Evolutionary conservation across 306 rosid species (phyloP).

Genomic region (Corylus heterophylla): DNA sequence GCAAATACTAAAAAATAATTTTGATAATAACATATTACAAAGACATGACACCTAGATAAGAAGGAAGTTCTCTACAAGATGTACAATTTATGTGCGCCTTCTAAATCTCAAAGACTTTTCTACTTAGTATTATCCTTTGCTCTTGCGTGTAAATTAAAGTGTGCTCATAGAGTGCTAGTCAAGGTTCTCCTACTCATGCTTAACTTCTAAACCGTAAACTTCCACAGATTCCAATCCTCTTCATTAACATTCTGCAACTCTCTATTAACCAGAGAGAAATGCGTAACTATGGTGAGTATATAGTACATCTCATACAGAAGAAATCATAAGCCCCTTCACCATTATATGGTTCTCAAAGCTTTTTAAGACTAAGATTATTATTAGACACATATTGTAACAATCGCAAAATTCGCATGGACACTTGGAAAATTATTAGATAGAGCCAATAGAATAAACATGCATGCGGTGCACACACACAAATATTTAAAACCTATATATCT

Average conservation of each 20-base stretch:
- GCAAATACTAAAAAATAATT: constrained; percentile 12
- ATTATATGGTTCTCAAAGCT: neutral
- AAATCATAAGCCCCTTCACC: neutral
- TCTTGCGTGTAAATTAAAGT: neutral
- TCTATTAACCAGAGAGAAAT: neutral
- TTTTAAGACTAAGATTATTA: neutral
- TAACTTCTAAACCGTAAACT: neutral
- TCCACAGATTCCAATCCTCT: neutral
- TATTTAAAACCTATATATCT: neutral
- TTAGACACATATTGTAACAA: neutral
- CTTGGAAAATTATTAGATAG: neutral
- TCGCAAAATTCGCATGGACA: neutral
- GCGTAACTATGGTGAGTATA: neutral
- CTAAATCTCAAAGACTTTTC: neutral
- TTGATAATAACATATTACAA: neutral
- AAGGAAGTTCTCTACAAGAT: neutral
- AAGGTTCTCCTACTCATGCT: constrained; percentile 2
- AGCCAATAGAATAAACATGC: neutral
- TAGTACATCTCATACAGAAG: neutral
- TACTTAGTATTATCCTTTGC: neutral
- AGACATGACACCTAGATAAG: neutral
- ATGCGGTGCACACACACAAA: neutral
- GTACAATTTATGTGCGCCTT: neutral
- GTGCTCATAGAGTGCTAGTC: neutral
- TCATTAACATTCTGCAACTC: neutral